Conservation (phyloP, 139 green algal species). For the Picochlorum costavermella region DNA sequence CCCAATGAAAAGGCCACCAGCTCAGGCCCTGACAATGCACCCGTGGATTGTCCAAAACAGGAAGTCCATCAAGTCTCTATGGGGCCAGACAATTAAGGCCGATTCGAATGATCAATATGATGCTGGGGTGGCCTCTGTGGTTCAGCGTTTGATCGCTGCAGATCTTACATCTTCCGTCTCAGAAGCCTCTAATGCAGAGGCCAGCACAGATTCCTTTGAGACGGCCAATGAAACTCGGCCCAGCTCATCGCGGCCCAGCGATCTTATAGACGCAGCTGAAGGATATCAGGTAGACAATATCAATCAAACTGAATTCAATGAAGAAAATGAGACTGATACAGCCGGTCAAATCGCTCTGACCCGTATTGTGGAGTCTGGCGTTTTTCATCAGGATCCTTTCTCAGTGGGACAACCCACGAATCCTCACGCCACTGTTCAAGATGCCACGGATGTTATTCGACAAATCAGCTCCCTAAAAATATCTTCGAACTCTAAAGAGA, state of each 20-base stretch:
- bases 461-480: constrained; percentile 49
- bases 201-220: background rate
- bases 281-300: too few species aligned
- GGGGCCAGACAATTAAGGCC: constrained; percentile 26
- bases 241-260: too few species aligned
- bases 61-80: constrained; percentile 57
- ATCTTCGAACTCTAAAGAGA: constrained; percentile 11
- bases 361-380: too few species aligned
- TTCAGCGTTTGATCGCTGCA: background rate
- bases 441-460: constrained; percentile 36
- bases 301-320: too few species aligned
- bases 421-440: background rate
- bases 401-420: too few species aligned
- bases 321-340: too few species aligned
- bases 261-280: too few species aligned
- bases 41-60: constrained; percentile 71
- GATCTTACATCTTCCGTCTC: constrained; percentile 1
- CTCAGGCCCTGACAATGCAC: constrained; percentile 71
- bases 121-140: background rate
- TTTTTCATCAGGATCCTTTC: too few species aligned
- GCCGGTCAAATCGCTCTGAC: too few species aligned
- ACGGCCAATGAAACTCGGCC: background rate
- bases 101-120: background rate
- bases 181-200: background rate
- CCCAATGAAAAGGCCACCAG: constrained; percentile 57